Evolutionary conservation across 805 yeast genomes (phyloP).

Genomic region (Candida maltosa): DNA sequence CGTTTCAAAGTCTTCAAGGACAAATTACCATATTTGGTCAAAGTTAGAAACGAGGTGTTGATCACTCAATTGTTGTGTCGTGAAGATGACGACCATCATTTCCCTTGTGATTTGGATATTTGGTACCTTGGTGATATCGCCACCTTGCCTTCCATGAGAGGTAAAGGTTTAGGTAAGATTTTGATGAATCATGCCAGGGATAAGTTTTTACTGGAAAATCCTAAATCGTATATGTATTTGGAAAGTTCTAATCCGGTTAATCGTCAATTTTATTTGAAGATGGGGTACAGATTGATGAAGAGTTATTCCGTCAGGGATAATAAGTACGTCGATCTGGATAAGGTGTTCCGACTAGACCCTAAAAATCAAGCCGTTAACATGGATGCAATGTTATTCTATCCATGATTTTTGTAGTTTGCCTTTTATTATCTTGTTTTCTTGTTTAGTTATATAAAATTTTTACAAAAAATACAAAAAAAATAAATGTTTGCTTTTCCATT

Average conservation of each 20-base stretch:
- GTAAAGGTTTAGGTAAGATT: slow-evolving; percentile 54
- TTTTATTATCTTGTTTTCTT: background rate
- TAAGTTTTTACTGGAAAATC: slow-evolving; percentile 34
- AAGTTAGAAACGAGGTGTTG: slow-evolving; percentile 42
- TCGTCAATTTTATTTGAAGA: slow-evolving; percentile 49
- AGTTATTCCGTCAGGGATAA: slow-evolving; percentile 17
- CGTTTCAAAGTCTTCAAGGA: slow-evolving; percentile 49
- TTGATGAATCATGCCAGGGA: slow-evolving; percentile 49
- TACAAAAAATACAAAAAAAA: background rate
- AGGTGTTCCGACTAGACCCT: slow-evolving; percentile 6
- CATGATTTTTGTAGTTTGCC: background rate
- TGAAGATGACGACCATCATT: slow-evolving; percentile 27
- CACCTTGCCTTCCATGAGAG: slow-evolving; percentile 54
- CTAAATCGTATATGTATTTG: slow-evolving; percentile 38
- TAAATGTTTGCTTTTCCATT: background rate
- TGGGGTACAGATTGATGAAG: slow-evolving; percentile 43
- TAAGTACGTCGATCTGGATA: slow-evolving; percentile 6
- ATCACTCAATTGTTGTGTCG: slow-evolving; percentile 27
- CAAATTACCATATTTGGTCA: slow-evolving; percentile 44
- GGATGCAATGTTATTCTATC: slow-evolving; percentile 11
- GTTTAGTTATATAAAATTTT: background rate
- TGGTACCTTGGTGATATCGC: slow-evolving; percentile 64
- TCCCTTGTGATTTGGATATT: slow-evolving; percentile 21
- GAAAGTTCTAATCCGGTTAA: slow-evolving; percentile 58
- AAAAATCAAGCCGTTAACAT: slow-evolving; percentile 8